These are phyloP conservation scores for Cercospora berteroae DNA, from an alignment of 2,329 filamentous ascomycete species.

Conservation along the genomic window DNA sequence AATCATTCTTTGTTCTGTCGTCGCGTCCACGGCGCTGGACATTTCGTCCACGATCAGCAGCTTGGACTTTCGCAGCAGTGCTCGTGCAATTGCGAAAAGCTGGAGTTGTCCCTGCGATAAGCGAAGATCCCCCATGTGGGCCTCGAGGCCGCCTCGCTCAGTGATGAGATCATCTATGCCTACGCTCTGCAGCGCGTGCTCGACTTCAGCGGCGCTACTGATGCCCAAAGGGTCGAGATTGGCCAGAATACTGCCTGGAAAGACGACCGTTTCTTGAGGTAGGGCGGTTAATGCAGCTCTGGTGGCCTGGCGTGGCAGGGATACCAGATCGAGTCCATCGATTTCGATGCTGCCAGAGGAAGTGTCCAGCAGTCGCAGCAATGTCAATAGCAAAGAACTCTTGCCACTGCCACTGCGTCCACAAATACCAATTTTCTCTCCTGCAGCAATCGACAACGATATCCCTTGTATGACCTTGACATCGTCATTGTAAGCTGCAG, in stretches of 20 bases:
- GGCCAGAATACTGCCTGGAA: conserved; percentile 48
- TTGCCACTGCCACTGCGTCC: conserved; percentile 58
- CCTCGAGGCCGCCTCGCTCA: conserved; percentile 41
- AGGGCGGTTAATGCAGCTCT: conserved; percentile 48
- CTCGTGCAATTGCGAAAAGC: conserved; percentile 51
- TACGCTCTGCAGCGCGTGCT: conserved; percentile 48
- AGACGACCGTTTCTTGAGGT: conserved; percentile 54
- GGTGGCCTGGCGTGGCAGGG: conserved; percentile 45
- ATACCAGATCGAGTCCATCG: conserved; percentile 49
- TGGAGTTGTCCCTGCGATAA: conserved; percentile 52
- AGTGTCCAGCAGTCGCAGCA: conserved; percentile 52
- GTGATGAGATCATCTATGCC: conserved; percentile 37
- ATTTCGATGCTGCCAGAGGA: conserved; percentile 46
- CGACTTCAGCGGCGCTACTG: conserved; percentile 43
- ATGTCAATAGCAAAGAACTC: conserved; percentile 49
- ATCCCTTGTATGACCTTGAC: conserved; percentile 48
- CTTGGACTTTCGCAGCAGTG: conserved; percentile 43
- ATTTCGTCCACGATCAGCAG: conserved; percentile 43
- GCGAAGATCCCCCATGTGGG: conserved; percentile 35
- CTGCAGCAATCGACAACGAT: conserved; percentile 47
- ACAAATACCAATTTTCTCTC: conserved; percentile 53
- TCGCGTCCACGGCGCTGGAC: conserved; percentile 52
- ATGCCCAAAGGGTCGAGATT: conserved; percentile 49
- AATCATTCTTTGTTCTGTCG: conserved; percentile 59
- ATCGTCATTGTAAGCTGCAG: conserved; percentile 28